Conservation (phyloP, 2,329 filamentous ascomycete species). For the Colletotrichum falcatum region DNA sequence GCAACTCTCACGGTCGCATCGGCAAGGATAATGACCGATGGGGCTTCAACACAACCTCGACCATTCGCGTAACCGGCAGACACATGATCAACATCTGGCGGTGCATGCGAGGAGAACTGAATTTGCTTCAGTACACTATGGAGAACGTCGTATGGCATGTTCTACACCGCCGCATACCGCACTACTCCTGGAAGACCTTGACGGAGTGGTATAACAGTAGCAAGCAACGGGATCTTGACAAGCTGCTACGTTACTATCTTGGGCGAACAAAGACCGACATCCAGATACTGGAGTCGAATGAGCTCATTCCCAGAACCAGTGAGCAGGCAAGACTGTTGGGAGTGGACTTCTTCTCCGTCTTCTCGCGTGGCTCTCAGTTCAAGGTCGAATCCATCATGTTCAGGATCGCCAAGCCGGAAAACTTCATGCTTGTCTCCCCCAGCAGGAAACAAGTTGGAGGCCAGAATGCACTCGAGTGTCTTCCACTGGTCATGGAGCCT, state of each 20-base stretch:
- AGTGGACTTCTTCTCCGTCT: conserved; percentile 97
- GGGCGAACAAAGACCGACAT: conserved; percentile 83
- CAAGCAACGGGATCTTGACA: conserved; percentile 76
- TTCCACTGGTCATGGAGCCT: conserved; percentile 97
- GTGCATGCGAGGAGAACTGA: conserved; percentile 93
- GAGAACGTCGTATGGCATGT: conserved; percentile 96
- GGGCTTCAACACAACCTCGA: conserved; percentile 95
- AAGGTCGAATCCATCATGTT: conserved; percentile 99
- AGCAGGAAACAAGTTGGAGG: conserved; percentile 91
- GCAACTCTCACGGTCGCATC: conserved; percentile 83
- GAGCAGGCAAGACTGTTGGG: conserved; percentile 94
- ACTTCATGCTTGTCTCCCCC: conserved; percentile 89
- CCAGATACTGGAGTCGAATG: conserved; percentile 92
- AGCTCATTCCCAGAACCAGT: conserved; percentile 87
- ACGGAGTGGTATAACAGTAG: conserved; percentile 84
- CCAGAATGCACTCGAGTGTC: conserved; percentile 93
- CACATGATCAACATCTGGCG: conserved; percentile 99
- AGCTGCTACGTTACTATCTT: conserved; percentile 82
- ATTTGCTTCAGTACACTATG: conserved; percentile 93
- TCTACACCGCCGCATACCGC: conserved; percentile 86
- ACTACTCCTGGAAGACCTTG: conserved; percentile 83
- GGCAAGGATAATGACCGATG: conserved; percentile 89
- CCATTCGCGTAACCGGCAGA: conserved; percentile 90
- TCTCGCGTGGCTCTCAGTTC: conserved; percentile 94
- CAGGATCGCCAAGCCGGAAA: conserved; percentile 96